Evolutionary conservation across 2,329 filamentous ascomycete species (phyloP).

Genomic region (Coniochaeta hoffmannii): DNA sequence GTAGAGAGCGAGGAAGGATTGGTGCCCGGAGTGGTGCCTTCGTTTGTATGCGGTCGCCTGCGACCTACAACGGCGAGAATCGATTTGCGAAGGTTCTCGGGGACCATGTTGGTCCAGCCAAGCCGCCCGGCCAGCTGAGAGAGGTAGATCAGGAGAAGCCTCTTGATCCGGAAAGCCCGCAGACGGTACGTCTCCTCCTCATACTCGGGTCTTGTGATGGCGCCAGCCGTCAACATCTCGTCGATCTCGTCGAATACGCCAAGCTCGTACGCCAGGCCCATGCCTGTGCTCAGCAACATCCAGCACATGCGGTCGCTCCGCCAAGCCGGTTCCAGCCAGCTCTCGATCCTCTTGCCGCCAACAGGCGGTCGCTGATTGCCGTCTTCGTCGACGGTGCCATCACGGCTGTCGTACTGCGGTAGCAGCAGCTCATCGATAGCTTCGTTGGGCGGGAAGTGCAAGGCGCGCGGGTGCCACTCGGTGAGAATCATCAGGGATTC

Average conservation of each 20-base stretch:
- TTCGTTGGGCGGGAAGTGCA: conserved; percentile 87
- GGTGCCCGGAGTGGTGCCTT: conserved; percentile 54
- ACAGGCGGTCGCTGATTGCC: conserved; percentile 39
- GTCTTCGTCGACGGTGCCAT: conserved; percentile 33
- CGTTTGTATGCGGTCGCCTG: conserved; percentile 39
- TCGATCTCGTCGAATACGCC: conserved; percentile 92
- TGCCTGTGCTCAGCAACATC: conserved; percentile 91
- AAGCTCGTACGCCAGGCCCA: conserved; percentile 85
- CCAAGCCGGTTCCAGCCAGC: conserved; percentile 95
- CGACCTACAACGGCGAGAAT: conserved; percentile 46
- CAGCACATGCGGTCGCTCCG: conserved; percentile 92
- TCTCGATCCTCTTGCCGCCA: conserved; percentile 79
- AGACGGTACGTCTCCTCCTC: conserved; percentile 72
- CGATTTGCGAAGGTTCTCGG: conserved; percentile 53
- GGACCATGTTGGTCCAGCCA: conserved; percentile 90
- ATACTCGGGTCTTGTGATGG: conserved; percentile 56
- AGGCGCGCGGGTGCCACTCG: conserved; percentile 91
- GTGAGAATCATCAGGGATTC: conserved; percentile 91
- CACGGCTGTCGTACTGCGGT: conserved; percentile 46
- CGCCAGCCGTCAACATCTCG: conserved; percentile 53
- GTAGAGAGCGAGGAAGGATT: conserved; percentile 48
- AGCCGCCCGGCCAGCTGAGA: conserved; percentile 90
- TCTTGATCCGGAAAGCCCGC: conserved; percentile 73
- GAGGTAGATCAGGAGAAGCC: conserved; percentile 82
- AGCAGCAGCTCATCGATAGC: conserved; percentile 62